Evolutionary conservation across 2,329 filamentous ascomycete species (phyloP).

Genomic region (Scedosporium dehoogii): DNA sequence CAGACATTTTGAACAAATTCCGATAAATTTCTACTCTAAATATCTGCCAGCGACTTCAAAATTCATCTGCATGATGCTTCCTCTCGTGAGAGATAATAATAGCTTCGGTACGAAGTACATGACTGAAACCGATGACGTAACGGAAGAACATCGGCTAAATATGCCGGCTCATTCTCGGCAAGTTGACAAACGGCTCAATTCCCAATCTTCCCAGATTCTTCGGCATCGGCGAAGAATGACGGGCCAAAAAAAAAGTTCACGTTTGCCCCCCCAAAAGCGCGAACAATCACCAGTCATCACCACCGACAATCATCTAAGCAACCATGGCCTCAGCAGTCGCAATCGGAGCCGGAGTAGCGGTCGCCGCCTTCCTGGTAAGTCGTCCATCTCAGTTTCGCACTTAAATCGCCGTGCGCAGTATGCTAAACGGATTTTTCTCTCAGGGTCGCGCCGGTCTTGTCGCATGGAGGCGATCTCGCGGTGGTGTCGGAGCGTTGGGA

Average conservation of each 20-base stretch:
- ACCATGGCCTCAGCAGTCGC: constrained; percentile 34
- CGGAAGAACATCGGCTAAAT: constrained; percentile 1
- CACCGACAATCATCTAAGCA: background rate
- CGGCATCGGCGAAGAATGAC: constrained; percentile 5
- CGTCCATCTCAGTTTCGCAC: background rate
- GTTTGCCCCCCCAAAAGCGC: background rate
- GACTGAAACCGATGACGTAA: background rate
- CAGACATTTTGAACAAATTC: constrained; percentile 28
- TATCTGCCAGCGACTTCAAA: background rate
- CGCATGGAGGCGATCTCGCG: constrained; percentile 73
- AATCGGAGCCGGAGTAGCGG: constrained; percentile 36
- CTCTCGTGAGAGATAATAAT: background rate
- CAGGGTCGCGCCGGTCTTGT: constrained; percentile 89
- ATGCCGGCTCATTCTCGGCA: background rate
- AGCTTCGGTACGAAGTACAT: background rate
- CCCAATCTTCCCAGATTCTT: background rate
- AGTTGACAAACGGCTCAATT: background rate
- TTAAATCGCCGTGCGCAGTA: background rate
- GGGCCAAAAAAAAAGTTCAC: constrained; percentile 1
- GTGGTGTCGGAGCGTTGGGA: constrained; percentile 68
- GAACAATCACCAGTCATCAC: background rate
- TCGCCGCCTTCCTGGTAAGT: constrained; percentile 41
- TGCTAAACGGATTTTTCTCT: constrained; percentile 9
- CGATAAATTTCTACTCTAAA: background rate
- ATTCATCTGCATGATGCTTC: background rate